Evolutionary conservation across 2,329 filamentous ascomycete genomes (phyloP), one percentile per base, ranked within the genome.

Genomic region (Alternaria rosae): DNA sequence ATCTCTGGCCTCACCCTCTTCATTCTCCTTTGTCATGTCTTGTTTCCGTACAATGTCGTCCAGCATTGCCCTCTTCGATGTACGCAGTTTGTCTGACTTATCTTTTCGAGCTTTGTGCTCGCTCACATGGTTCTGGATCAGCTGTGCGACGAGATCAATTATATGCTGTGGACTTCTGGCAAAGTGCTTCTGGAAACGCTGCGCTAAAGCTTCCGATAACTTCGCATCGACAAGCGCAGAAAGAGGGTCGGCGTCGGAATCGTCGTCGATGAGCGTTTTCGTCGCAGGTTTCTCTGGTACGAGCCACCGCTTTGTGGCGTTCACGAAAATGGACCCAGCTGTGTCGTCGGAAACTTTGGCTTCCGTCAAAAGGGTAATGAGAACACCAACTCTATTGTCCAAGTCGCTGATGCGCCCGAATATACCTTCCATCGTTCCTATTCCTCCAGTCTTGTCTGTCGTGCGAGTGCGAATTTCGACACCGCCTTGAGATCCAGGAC

Each of bases 391-490:
- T 13, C 71, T 72, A 28, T 64, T 62, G n/a, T 76, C 70, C n/a
- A 80, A 45, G 11, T 62, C 63, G 50, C 56, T 66, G 23, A 80
- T 75, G 4, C 68, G 70, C n/a, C 66, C 58, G 93, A 98, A 90
- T 90, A 98, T 86, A 9, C 57, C 61, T 3, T 64, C 59, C 57
- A 77, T 67, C 86, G 96, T 82, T 91, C 94, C 26, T 12, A 38
- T 38, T 4, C 21, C 78, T 90, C 92, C 79, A 90, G 90, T 78
- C 88, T 95, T 83, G 89, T 96, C 86, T 91, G 95, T 86, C 90
- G 94, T 86, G 87, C 72, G 61, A 60, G 67, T 65, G 23, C 82
- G 82, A 15, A 88, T 82, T 43, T 88, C 84, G 17, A 92, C 80
- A 0, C 81, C 82, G 5, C 84, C 84, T 26, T 84, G 76, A 0